A percentile compares a stretch with the other conserved stretches of the same genome.
These are phyloP conservation scores for Lepraria neglecta DNA, from an alignment of 495 filamentous ascomycete species.

Conservation along the genomic window DNA sequence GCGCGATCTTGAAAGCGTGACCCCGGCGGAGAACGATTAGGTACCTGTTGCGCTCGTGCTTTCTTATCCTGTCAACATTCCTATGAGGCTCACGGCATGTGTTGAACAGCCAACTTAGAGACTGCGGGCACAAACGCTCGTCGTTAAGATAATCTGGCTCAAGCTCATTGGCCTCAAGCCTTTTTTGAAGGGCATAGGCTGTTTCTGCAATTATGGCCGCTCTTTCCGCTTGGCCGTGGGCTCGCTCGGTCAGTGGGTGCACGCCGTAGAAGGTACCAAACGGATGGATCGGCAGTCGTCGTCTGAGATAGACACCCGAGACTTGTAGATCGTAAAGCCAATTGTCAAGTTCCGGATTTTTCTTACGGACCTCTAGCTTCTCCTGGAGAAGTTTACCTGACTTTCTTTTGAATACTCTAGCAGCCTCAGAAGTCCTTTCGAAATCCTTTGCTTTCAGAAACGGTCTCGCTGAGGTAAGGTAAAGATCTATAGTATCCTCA, in stretches of 20 bases:
- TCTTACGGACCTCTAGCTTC: background rate
- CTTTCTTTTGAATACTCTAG: background rate
- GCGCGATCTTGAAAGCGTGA: conserved; percentile 27
- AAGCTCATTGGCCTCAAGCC: conserved; percentile 15
- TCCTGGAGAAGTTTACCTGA: background rate
- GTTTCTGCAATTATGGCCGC: conserved; percentile 31
- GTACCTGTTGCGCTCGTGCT: conserved; percentile 23
- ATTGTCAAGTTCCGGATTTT: background rate
- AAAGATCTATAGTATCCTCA: background rate
- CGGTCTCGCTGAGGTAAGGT: background rate
- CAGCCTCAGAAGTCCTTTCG: background rate
- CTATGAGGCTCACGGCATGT: conserved; percentile 25
- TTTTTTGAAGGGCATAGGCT: conserved; percentile 25
- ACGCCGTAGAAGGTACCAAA: background rate
- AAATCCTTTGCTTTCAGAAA: conserved; percentile 7
- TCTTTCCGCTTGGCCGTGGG: conserved; percentile 31
- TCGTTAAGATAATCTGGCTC: conserved; percentile 20
- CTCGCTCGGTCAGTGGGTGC: background rate
- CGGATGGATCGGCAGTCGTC: background rate
- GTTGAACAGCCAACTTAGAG: conserved; percentile 31
- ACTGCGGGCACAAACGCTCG: conserved; percentile 20
- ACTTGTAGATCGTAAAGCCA: conserved; percentile 1
- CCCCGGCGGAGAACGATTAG: conserved; percentile 28
- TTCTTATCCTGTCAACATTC: conserved; percentile 26
- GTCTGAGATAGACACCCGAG: background rate